Evolutionary conservation across 257 asterid species (phyloP).

Genomic region (Vinca minor): DNA sequence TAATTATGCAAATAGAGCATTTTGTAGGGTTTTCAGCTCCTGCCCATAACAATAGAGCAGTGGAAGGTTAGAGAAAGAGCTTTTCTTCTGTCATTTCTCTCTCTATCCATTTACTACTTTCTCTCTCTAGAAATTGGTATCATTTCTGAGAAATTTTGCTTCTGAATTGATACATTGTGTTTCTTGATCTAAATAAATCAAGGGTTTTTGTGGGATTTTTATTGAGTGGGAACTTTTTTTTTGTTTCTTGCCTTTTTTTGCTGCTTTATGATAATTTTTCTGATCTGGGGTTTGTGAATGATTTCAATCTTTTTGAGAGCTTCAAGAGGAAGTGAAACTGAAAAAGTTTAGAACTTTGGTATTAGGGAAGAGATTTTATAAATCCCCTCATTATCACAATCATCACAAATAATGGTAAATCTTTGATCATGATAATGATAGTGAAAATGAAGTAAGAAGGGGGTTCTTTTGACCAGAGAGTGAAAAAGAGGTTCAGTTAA

Average conservation of each 20-base stretch:
- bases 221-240: constrained; percentile 5
- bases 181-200: constrained; percentile 15
- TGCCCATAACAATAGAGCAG: constrained; percentile 18
- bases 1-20: not conserved
- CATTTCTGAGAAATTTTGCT: not conserved
- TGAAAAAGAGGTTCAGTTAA: constrained; percentile 36
- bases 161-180: constrained; percentile 6
- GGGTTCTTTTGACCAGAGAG: constrained; percentile 44
- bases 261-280: constrained; percentile 7
- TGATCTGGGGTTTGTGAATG: constrained; percentile 25
- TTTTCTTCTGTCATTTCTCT: constrained; percentile 12
- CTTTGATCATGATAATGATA: constrained; percentile 33
- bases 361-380: constrained; percentile 19
- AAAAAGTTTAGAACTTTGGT: constrained; percentile 22
- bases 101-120: not conserved
- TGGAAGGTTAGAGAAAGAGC: constrained; percentile 10
- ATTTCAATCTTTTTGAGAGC: constrained; percentile 28
- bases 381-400: constrained; percentile 5
- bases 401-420: constrained; percentile 17
- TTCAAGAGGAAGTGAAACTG: constrained; percentile 27
- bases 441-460: constrained; percentile 27
- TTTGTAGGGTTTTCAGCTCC: constrained; percentile 20
- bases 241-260: constrained; percentile 3
- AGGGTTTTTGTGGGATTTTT: not conserved
- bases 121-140: constrained; percentile 8